phyloP scores from a whole-genome alignment of 345 rosid species.

The Carallia pectinifolia region DNA sequence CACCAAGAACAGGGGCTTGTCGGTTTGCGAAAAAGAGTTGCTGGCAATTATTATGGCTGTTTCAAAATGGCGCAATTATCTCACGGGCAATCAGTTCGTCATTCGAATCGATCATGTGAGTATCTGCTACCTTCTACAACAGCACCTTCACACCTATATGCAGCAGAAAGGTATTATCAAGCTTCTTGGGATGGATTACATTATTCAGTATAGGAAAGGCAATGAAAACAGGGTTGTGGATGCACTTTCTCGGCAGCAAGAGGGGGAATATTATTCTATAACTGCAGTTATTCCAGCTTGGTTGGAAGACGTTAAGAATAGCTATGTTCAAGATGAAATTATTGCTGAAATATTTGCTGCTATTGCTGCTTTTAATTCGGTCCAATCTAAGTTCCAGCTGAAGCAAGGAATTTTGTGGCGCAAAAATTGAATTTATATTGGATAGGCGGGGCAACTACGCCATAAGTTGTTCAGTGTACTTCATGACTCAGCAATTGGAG shows the following conservation, averaged over 20 bases:
- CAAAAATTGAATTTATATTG: neutral
- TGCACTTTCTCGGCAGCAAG: neutral
- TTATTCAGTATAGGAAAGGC: neutral
- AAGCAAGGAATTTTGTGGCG: too few relatives aligned
- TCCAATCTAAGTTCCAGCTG: neutral
- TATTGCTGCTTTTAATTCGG: neutral
- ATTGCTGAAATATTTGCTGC: neutral
- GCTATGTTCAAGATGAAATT: neutral
- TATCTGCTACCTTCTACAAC: neutral
- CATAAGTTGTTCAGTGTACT: too few relatives aligned
- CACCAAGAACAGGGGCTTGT: accelerated
- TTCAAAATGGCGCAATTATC: neutral
- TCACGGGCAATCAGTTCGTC: neutral
- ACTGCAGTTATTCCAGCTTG: neutral
- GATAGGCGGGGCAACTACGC: too few relatives aligned
- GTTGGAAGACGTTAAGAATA: neutral
- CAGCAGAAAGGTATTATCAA: neutral
- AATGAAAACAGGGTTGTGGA: neutral
- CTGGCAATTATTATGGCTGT: neutral
- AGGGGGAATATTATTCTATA: neutral
- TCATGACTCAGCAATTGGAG: neutral
- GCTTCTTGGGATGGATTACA: neutral
- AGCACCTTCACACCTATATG: neutral
- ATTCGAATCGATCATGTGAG: neutral
- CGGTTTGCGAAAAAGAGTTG: neutral